Evolutionary conservation across 331 rosid species (phyloP), one percentile per base, ranked within the genome.

Genomic region (Arachis monticola): DNA sequence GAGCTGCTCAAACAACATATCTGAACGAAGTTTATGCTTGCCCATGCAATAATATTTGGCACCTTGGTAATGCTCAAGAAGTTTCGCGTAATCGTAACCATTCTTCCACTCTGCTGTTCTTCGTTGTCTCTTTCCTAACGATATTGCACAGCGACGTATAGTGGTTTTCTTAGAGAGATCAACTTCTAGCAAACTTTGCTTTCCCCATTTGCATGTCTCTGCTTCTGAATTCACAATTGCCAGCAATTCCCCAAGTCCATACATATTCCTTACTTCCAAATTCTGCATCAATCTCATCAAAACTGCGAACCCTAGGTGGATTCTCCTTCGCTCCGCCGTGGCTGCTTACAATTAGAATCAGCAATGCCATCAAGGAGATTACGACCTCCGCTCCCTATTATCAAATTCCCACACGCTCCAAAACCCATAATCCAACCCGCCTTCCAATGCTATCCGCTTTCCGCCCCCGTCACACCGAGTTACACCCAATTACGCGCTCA

Each of bases 321-420:
- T 50, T 12, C 59, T 53, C 3, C 59, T 53, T 53, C 59, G n/a
- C 4, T n/a, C n/a, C n/a, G n/a, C n/a, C 38, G 38, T 35, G 2
- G n/a, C 38, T 35, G 38, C 38, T 35, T 35, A 2, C 38, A 35
- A 35, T 35, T 4, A 35, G 38, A 9, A 69, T 64, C 85, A 76
- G 76, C 93, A 67, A 92, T 93, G 97, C 97, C n/a, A 89, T 51
- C 91, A 89, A 83, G 96, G 94, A 14, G 97, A 91, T 60, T 89
- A 86, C 86, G n/a, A 59, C 79, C 77, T 84, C 97, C 17, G 85
- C 87, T 79, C 92, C 92, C 3, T 88, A 91, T 67, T 82, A 74
- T 12, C 96, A 88, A 48, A n/a, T 84, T 85, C 74, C 88, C 92
- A 5, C 83, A 69, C 55, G n/a, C 79, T 79, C 31, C 96, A 82